phyloP scores from a whole-genome alignment of 371 early-diverging fungal species.

The Umbelopsis sp. region DNA sequence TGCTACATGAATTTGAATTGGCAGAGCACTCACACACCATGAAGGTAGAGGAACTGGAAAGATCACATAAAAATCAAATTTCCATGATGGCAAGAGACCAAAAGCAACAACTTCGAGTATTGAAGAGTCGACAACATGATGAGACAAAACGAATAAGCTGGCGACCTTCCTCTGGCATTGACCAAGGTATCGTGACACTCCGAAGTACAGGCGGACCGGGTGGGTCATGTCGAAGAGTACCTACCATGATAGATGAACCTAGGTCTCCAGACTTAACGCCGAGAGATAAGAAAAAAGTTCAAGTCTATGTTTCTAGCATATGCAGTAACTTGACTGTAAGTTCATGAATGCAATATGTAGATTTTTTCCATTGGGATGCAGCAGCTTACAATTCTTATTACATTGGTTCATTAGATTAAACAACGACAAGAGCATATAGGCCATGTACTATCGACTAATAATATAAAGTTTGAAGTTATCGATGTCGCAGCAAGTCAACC shows the following conservation, averaged over 20 bases:
- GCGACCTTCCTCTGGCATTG: constrained; percentile 29
- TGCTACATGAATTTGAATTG: constrained; percentile 76
- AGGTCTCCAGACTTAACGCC: constrained; percentile 40
- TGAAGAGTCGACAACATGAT: constrained; percentile 34
- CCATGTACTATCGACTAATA: constrained; percentile 34
- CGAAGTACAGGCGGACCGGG: constrained; percentile 31
- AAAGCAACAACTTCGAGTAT: constrained; percentile 34
- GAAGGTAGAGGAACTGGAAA: constrained; percentile 42
- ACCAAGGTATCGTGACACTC: constrained; percentile 19
- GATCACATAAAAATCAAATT: constrained; percentile 44
- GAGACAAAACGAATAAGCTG: constrained; percentile 26
- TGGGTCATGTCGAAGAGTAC: constrained; percentile 22
- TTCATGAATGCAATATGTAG: not conserved
- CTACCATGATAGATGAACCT: constrained; percentile 30
- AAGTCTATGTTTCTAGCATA: constrained; percentile 47
- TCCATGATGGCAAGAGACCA: constrained; percentile 39
- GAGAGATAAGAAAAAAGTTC: constrained; percentile 45
- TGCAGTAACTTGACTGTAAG: constrained; percentile 46
- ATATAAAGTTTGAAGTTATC: constrained; percentile 39
- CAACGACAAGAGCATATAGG: constrained; percentile 50
- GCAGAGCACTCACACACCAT: constrained; percentile 44
- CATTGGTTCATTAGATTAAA: constrained; percentile 33
- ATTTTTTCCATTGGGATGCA: too few species aligned
- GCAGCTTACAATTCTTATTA: too few species aligned
- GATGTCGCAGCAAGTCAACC: constrained; percentile 51